A percentile compares a stretch with the other conserved stretches of the same genome.
phyloP scores from a whole-genome alignment of 148 eudicot species.

The Hydrangea macrophylla region DNA sequence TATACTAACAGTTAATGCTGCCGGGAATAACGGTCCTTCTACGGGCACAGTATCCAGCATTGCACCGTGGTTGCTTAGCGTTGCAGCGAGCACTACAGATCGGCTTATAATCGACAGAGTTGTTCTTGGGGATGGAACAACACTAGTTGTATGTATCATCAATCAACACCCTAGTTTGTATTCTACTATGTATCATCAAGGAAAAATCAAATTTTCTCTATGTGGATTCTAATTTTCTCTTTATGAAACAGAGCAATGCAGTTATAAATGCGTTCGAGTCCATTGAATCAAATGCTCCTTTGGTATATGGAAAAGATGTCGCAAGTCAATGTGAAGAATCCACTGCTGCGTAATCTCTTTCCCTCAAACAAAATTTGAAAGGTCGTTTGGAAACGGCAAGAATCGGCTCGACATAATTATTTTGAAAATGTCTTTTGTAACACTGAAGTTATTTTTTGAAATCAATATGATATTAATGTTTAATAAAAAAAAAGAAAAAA shows the following conservation, averaged over 20 bases:
- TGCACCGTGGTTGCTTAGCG: constrained; percentile 52
- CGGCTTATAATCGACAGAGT: constrained; percentile 21
- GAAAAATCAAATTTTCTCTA: too few species aligned
- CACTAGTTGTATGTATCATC: constrained; percentile 18
- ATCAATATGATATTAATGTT: too few species aligned
- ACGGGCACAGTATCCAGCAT: constrained; percentile 12
- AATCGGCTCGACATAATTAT: too few species aligned
- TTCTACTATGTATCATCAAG: too few species aligned
- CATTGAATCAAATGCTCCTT: constrained; percentile 26
- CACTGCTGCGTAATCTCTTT: background rate
- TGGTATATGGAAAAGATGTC: constrained; percentile 30
- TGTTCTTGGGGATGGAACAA: constrained; percentile 28
- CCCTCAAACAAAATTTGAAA: too few species aligned
- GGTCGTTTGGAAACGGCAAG: too few species aligned
- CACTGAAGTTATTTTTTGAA: too few species aligned
- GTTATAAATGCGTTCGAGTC: constrained; percentile 31
- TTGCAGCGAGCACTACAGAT: constrained; percentile 35
- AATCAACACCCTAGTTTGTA: too few species aligned
- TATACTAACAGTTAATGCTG: constrained; percentile 32
- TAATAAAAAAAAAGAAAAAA: too few species aligned
- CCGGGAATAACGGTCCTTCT: constrained; percentile 19
- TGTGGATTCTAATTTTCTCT: background rate
- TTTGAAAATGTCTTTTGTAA: too few species aligned
- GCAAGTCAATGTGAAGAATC: constrained; percentile 3
- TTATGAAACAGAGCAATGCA: constrained; percentile 38